Percentiles rank a stretch among this genome's conserved stretches.
These are phyloP conservation scores for Prosopis cineraria DNA, from an alignment of 306 rosid genomes.

Conservation along the genomic window DNA sequence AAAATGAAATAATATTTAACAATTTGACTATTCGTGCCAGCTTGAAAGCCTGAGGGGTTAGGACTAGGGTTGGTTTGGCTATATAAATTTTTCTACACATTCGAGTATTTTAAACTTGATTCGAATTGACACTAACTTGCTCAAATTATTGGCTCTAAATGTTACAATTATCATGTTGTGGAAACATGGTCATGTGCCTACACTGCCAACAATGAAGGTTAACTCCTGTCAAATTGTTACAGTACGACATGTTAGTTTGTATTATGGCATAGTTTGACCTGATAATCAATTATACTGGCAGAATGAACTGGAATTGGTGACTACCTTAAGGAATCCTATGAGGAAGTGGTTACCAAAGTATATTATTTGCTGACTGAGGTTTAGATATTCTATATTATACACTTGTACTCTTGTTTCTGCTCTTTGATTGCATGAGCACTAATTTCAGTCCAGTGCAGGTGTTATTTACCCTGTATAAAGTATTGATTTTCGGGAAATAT, in stretches of 20 bases:
- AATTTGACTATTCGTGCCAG: too few relatives aligned
- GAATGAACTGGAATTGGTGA: constrained; percentile 1
- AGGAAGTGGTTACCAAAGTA: not conserved
- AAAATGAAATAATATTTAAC: too few relatives aligned
- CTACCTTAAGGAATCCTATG: not conserved
- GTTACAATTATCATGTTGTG: constrained; percentile 97
- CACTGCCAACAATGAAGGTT: constrained; percentile 81
- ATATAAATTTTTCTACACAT: too few relatives aligned
- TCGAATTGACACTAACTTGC: too few relatives aligned
- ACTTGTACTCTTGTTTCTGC: constrained; percentile 9
- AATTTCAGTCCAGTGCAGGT: constrained; percentile 15
- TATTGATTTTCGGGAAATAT: not conserved
- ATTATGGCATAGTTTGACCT: not conserved
- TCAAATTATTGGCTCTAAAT: too few relatives aligned
- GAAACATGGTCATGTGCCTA: constrained; percentile 95
- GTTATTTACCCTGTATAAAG: not conserved
- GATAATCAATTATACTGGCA: constrained; percentile 9
- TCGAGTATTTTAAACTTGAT: too few relatives aligned
- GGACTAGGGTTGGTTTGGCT: too few relatives aligned
- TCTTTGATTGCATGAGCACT: constrained; percentile 14
- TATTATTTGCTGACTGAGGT: not conserved
- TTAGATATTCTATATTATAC: constrained; percentile 3
- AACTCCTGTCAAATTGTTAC: constrained; percentile 24
- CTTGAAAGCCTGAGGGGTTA: too few relatives aligned
- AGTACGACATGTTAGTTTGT: not conserved